Evolutionary conservation across 2,329 filamentous ascomycete genomes (phyloP), one percentile per base, ranked within the genome.

Genomic region (Allantophomopsis lycopodina): DNA sequence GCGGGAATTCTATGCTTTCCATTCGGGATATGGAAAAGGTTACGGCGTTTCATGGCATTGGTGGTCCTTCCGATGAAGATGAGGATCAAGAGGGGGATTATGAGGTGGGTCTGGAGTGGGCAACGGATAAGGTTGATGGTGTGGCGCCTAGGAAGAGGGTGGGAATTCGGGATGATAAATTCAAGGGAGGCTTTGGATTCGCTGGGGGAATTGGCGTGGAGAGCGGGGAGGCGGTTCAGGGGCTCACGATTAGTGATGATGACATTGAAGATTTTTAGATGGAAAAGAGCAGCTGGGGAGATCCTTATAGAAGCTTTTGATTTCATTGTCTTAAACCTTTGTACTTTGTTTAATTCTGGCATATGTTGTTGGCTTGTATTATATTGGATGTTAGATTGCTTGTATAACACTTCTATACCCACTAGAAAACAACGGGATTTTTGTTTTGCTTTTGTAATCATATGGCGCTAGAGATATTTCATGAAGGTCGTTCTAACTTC

Each of bases 171-270:
- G 35, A 43, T 23, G 37, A 39, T 42, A 16, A 42, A 45, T 44
- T 47, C 46, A 46, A 42, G 42, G 31, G 50, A 44, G 35, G 45
- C 41, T 33, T 37, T 40, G 37, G 39, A 31, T 43, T 36, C 37
- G 46, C 20, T 42, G 32, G 33, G 43, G 42, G 32, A 41, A 7
- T 32, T 50, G 17, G 38, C 42, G 38, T 35, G 37, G 44, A 52
- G 37, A 33, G 23, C 46, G 23, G 7, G 7, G 7, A 28, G 23
- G 62, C 67, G 33, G 69, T 76, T 44, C 74, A 78, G 55, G 82
- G 79, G 50, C 60, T 88, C 46, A 73, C 85, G 35, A 60, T 89
- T 32, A 85, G 79, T 49, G 84, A 91, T 52, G 84, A 91, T 60
- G 84, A 91, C 63, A 89, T 91, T 54, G 82, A 87, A 56, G 83